Conservation (phyloP, 2,329 filamentous ascomycete genomes). For the Triangularia verruculosa region DNA sequence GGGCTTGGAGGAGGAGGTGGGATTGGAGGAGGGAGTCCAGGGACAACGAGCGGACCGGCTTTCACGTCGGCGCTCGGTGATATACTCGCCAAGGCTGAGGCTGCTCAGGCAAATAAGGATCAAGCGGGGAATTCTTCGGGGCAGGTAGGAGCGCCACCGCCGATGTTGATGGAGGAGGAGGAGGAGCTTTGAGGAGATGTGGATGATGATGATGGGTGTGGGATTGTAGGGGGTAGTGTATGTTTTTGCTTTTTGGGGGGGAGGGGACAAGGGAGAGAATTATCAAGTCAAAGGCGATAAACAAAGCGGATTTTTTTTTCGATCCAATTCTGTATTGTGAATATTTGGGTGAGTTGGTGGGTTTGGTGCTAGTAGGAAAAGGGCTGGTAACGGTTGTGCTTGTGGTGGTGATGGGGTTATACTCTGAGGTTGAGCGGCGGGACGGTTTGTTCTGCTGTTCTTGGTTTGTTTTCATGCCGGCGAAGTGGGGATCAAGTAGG, state of each 20-base stretch:
- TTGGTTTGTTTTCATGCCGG: no score
- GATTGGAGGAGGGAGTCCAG: slow-evolving; percentile 15
- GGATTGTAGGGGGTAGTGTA: not conserved
- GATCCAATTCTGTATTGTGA: no score
- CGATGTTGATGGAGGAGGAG: slow-evolving; percentile 35
- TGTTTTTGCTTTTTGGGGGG: no score
- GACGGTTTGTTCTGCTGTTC: no score
- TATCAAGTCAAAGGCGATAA: no score
- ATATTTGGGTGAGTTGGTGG: not conserved
- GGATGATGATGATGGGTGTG: not conserved
- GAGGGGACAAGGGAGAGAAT: no score
- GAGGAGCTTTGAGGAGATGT: slow-evolving; percentile 39
- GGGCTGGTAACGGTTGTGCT: not conserved
- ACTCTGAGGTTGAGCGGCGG: not conserved
- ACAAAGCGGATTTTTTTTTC: no score
- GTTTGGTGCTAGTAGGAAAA: not conserved
- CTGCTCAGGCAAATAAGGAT: slow-evolving; percentile 29
- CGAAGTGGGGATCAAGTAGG: no score
- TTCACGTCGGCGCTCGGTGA: slow-evolving; percentile 41
- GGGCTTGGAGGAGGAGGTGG: not conserved
- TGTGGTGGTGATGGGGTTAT: no score
- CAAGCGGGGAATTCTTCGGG: slow-evolving; percentile 25
- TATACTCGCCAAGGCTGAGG: slow-evolving; percentile 39
- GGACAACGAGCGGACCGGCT: slow-evolving; percentile 22
- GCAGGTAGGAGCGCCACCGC: slow-evolving; percentile 17